Evolutionary conservation across 169 alveolate genomes (phyloP).

Genomic region (Eimeria maxima): DNA sequence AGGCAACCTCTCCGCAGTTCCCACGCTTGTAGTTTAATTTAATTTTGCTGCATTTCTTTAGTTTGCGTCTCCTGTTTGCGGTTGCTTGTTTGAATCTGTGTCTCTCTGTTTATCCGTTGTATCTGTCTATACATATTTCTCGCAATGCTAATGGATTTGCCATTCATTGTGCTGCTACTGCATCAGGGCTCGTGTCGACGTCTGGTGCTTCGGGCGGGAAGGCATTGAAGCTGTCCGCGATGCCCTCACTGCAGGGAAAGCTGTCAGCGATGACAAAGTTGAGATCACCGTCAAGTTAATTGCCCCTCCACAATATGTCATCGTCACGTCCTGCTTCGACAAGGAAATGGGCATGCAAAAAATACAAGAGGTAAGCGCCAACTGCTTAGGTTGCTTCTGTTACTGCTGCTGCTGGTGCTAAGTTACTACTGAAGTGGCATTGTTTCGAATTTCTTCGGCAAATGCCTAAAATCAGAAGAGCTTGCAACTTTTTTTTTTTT

Average conservation of each 20-base stretch:
- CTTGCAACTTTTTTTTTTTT: no score
- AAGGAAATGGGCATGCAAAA: slow-evolving; percentile 81
- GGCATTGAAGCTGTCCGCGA: slow-evolving; percentile 98
- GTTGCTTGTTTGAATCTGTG: not conserved
- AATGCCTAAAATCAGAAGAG: no score
- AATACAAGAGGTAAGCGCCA: slow-evolving; percentile 63
- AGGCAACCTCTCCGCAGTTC: no score
- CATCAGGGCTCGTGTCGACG: slow-evolving; percentile 94
- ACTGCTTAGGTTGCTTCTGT: not conserved
- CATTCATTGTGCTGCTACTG: not conserved
- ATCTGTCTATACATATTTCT: not conserved
- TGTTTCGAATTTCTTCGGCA: no score
- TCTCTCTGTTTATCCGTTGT: not conserved
- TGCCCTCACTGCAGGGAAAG: slow-evolving; percentile 90
- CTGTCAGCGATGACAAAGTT: slow-evolving; percentile 31
- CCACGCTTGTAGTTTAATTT: no score
- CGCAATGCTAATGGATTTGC: no score
- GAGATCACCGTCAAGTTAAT: slow-evolving; percentile 74
- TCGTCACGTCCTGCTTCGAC: slow-evolving; percentile 81
- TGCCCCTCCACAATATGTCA: slow-evolving; percentile 84
- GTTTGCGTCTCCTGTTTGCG: not conserved
- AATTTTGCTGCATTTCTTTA: not conserved
- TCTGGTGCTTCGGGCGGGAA: slow-evolving; percentile 97
- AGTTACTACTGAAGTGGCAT: not conserved
- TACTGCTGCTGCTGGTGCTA: not conserved